Evolutionary conservation across 169 alveolate species (phyloP).

Genomic region (Cryptosporidium felis): DNA sequence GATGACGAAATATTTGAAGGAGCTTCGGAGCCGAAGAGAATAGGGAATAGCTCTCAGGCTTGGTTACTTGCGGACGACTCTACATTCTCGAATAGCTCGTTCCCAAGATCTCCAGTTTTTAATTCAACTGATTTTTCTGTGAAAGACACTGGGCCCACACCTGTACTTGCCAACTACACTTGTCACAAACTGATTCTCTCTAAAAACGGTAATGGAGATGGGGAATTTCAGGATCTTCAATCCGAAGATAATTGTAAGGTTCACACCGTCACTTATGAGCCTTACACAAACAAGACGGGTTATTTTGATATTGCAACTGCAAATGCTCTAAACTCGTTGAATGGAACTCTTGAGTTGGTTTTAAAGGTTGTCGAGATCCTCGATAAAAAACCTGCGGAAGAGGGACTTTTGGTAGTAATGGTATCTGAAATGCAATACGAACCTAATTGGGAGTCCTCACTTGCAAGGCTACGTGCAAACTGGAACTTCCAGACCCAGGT

Average conservation of each 20-base stretch:
- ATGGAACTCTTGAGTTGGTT: slow-evolving; percentile 29
- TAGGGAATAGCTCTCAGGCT: too few relatives aligned
- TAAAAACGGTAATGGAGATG: too few relatives aligned
- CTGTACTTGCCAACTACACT: neutral
- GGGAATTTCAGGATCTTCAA: too few relatives aligned
- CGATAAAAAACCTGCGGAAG: neutral
- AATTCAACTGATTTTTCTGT: neutral
- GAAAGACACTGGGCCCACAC: neutral
- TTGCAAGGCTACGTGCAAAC: neutral
- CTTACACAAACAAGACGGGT: neutral
- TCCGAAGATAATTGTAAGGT: neutral
- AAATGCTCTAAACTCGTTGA: slow-evolving; percentile 14
- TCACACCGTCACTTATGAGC: neutral
- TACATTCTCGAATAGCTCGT: too few relatives aligned
- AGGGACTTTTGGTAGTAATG: slow-evolving; percentile 5
- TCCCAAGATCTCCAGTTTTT: too few relatives aligned
- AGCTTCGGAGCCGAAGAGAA: too few relatives aligned
- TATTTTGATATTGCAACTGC: neutral
- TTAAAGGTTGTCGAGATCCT: neutral
- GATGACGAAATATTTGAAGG: too few relatives aligned
- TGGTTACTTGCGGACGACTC: too few relatives aligned
- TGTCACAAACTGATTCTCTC: slow-evolving; percentile 1
- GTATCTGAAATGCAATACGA: slow-evolving; percentile 20
- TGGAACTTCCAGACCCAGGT: slow-evolving; percentile 37
- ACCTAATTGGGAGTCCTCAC: slow-evolving; percentile 5